A percentile compares a stretch with the other conserved stretches of the same genome.
Evolutionary conservation across 2,329 filamentous ascomycete genomes (phyloP).

Genomic region (Arthroderma sp.): DNA sequence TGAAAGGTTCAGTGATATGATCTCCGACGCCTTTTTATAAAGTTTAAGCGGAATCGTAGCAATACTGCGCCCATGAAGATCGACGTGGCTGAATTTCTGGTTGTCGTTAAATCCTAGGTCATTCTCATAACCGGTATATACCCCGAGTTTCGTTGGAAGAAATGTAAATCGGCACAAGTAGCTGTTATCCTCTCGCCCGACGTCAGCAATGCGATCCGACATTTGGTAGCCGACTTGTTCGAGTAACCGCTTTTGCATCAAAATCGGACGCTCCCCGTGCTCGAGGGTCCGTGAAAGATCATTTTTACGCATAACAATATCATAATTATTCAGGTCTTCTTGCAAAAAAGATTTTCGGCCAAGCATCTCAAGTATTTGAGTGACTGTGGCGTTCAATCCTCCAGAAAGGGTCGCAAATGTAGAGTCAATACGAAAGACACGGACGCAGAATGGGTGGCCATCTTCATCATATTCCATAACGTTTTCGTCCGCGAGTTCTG

Average conservation of each 20-base stretch:
- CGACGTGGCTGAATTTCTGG: constrained; percentile 87
- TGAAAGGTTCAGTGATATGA: constrained; percentile 87
- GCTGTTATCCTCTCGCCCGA: constrained; percentile 92
- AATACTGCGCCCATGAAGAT: constrained; percentile 77
- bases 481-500: constrained; percentile 53
- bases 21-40: constrained; percentile 82
- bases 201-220: constrained; percentile 75
- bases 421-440: constrained; percentile 84
- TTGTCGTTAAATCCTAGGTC: constrained; percentile 71
- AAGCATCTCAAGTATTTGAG: constrained; percentile 77
- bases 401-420: constrained; percentile 90
- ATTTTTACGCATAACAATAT: constrained; percentile 89
- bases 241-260: constrained; percentile 82
- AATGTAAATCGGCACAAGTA: constrained; percentile 96
- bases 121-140: constrained; percentile 55
- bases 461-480: constrained; percentile 58
- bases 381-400: constrained; percentile 67
- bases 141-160: constrained; percentile 74
- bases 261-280: constrained; percentile 64
- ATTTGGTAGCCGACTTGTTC: constrained; percentile 86
- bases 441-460: constrained; percentile 70
- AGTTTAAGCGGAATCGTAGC: constrained; percentile 90
- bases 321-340: constrained; percentile 83
- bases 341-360: constrained; percentile 89
- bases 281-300: constrained; percentile 72